Evolutionary conservation across 2,329 filamentous ascomycete species (phyloP).

Genomic region (Xylaria arbuscula): DNA sequence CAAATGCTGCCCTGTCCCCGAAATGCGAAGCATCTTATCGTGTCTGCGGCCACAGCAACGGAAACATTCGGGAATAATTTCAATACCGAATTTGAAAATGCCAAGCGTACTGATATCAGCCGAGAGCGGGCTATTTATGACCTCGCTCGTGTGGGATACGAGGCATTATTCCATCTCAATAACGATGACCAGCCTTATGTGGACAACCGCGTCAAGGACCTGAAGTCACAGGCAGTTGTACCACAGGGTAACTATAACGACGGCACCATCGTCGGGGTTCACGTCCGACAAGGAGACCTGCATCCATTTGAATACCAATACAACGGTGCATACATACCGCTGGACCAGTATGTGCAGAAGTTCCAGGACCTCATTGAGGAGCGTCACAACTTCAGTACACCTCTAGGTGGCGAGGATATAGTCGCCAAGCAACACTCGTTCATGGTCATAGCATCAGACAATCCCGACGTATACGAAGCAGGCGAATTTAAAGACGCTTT

Average conservation of each 20-base stretch:
- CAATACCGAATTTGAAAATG: conserved; percentile 62
- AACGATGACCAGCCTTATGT: conserved; percentile 75
- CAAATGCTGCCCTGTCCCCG: conserved; percentile 85
- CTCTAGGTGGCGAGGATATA: conserved; percentile 51
- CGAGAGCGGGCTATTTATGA: conserved; percentile 72
- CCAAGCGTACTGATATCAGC: conserved; percentile 60
- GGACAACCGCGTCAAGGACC: conserved; percentile 64
- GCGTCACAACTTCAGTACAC: conserved; percentile 57
- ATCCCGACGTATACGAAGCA: conserved; percentile 77
- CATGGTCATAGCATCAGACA: conserved; percentile 79
- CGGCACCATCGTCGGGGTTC: conserved; percentile 73
- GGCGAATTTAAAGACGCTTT: conserved; percentile 68
- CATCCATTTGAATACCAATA: conserved; percentile 84
- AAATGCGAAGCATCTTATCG: conserved; percentile 77
- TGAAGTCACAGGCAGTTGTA: conserved; percentile 61
- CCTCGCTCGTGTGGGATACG: conserved; percentile 76
- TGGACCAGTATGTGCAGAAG: conserved; percentile 73
- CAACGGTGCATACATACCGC: conserved; percentile 79
- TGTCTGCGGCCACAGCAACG: conserved; percentile 74
- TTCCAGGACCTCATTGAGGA: conserved; percentile 66
- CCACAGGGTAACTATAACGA: conserved; percentile 59
- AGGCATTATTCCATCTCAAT: conserved; percentile 77
- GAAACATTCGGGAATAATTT: conserved; percentile 73
- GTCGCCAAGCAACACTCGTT: conserved; percentile 58
- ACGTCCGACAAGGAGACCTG: conserved; percentile 82